These are phyloP conservation scores for Trichoderma erinaceum DNA, from an alignment of 495 filamentous ascomycete species.

Conservation along the genomic window DNA sequence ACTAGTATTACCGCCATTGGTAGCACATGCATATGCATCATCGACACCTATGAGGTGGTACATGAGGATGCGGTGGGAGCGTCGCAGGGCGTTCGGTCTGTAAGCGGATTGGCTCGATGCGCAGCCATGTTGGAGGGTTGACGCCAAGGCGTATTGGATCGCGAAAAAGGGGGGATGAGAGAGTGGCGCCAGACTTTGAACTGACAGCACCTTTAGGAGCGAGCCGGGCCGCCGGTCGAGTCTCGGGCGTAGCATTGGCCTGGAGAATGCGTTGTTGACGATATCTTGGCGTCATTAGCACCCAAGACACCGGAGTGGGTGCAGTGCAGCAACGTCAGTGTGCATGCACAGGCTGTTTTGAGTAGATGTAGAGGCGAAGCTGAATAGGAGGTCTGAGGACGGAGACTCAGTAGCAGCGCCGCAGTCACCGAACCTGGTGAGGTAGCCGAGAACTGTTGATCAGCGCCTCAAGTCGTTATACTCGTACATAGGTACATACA, in stretches of 20 bases:
- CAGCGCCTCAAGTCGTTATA: too few relatives aligned
- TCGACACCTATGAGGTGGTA: background rate
- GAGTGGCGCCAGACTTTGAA: constrained; percentile 1
- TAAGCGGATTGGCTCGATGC: background rate
- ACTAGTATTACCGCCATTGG: background rate
- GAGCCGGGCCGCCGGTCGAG: constrained; percentile 12
- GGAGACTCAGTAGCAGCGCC: background rate
- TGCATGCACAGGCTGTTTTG: background rate
- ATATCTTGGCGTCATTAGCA: constrained; percentile 6
- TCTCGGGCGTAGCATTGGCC: constrained; percentile 2
- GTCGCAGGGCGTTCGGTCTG: constrained; percentile 8
- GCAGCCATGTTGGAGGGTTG: background rate
- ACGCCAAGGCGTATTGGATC: background rate
- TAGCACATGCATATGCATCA: background rate
- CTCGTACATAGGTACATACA: too few relatives aligned
- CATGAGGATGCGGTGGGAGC: background rate
- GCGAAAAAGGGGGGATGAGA: background rate
- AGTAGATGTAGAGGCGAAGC: background rate
- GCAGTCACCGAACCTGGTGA: background rate
- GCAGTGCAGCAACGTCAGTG: background rate
- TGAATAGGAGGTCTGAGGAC: background rate
- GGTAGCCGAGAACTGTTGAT: too few relatives aligned
- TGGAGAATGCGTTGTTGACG: background rate
- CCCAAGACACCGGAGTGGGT: background rate
- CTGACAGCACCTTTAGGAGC: constrained; percentile 9